Evolutionary conservation across 345 rosid species (phyloP).

Genomic region (Pelargonium nanum): DNA sequence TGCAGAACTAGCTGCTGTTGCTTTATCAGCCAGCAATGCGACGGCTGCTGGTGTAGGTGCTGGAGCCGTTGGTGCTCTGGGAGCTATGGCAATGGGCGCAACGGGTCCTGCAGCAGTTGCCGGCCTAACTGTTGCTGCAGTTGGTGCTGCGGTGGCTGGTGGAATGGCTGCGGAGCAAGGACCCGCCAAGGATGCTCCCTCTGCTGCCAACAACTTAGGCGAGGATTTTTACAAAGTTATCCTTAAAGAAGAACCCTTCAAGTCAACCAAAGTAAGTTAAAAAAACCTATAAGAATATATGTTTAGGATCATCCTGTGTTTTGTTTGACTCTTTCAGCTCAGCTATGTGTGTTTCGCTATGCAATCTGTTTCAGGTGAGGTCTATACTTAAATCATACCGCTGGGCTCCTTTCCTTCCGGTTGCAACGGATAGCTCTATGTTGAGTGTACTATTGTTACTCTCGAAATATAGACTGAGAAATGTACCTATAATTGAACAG

Average conservation of each 20-base stretch:
- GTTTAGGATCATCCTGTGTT: too few species aligned
- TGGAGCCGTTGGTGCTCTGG: conserved; percentile 65
- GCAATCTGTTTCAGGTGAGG: conserved; percentile 40
- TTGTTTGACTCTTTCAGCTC: too few species aligned
- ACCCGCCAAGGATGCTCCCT: conserved; percentile 50
- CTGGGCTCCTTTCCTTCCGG: conserved; percentile 78
- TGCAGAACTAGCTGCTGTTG: conserved; percentile 66
- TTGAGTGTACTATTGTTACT: conserved; percentile 65
- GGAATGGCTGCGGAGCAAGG: conserved; percentile 60
- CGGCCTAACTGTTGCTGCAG: conserved; percentile 65
- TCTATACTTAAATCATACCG: conserved; percentile 64
- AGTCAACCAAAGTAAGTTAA: conserved; percentile 52
- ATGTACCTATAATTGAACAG: conserved; percentile 64
- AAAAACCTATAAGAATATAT: background rate
- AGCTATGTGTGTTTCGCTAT: too few species aligned
- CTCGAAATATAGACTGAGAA: conserved; percentile 70
- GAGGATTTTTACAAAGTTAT: conserved; percentile 67
- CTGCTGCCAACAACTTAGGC: conserved; percentile 61
- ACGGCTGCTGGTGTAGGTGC: conserved; percentile 74
- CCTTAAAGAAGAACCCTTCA: conserved; percentile 82
- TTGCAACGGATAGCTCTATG: conserved; percentile 66
- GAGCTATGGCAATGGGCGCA: conserved; percentile 59
- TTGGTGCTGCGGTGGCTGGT: conserved; percentile 79
- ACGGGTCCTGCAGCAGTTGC: conserved; percentile 66
- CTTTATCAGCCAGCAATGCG: conserved; percentile 57